These are phyloP conservation scores for Stephania yunnanensis DNA, from an alignment of 164 flowering plant species.

Conservation along the genomic window DNA sequence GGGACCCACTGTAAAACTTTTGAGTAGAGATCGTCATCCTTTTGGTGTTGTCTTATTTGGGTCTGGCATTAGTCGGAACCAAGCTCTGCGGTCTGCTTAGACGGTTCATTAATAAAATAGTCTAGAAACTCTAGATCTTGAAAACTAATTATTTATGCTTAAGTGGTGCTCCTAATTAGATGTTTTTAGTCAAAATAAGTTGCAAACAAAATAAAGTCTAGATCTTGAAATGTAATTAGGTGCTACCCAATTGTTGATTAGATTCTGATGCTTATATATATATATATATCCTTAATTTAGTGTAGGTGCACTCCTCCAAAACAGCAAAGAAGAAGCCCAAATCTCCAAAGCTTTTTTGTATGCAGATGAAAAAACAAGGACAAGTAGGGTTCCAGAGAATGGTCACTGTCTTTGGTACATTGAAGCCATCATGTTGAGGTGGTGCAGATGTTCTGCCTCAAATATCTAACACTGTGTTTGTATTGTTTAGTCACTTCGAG, in stretches of 20 bases:
- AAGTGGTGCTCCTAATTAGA: neutral
- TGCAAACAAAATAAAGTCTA: too few species aligned
- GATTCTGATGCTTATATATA: neutral
- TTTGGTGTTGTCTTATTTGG: too few species aligned
- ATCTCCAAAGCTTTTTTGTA: neutral
- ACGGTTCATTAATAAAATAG: too few species aligned
- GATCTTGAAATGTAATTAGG: neutral
- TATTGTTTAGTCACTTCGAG: neutral
- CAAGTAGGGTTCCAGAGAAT: neutral
- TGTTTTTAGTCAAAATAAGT: neutral
- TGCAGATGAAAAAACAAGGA: neutral
- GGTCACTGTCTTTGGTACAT: neutral
- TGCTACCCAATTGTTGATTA: neutral
- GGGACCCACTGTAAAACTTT: too few species aligned
- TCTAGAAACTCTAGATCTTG: neutral
- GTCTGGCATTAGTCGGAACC: too few species aligned
- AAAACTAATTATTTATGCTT: too few species aligned
- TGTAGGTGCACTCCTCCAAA: neutral
- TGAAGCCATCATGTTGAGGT: neutral
- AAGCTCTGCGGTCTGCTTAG: too few species aligned
- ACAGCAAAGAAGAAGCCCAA: neutral
- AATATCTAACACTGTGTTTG: neutral
- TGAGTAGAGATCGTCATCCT: too few species aligned
- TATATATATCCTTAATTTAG: neutral
- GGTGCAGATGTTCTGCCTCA: constrained; percentile 1